Evolutionary conservation across 2,329 filamentous ascomycete genomes (phyloP).

Genomic region (Chaetothyriales sp.): DNA sequence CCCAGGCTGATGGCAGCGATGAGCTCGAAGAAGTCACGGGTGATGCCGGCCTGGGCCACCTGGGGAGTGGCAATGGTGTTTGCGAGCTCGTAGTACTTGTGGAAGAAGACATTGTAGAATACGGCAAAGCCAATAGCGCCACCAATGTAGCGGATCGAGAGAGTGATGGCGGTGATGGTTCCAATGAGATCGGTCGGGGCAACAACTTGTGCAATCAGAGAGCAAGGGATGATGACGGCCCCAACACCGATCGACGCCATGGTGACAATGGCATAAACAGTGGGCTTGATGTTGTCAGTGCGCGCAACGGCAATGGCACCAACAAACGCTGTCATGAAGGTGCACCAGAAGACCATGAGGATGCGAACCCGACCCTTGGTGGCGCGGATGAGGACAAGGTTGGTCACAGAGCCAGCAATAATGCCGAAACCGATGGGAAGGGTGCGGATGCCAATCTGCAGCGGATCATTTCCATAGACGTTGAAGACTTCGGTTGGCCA

Average conservation of each 20-base stretch:
- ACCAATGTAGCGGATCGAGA: constrained; percentile 56
- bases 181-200: constrained; percentile 57
- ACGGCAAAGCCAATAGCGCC: constrained; percentile 52
- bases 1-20: not conserved
- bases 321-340: constrained; percentile 51
- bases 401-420: constrained; percentile 46
- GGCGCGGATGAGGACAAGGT: constrained; percentile 43
- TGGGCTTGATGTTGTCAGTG: constrained; percentile 37
- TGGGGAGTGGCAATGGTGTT: constrained; percentile 39
- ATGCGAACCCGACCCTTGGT: constrained; percentile 46
- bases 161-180: constrained; percentile 53
- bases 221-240: constrained; percentile 53
- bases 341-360: constrained; percentile 45
- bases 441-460: constrained; percentile 50
- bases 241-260: constrained; percentile 52
- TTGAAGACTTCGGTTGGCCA: constrained; percentile 54
- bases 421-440: constrained; percentile 53
- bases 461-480: constrained; percentile 47
- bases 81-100: constrained; percentile 34
- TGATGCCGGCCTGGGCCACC: constrained; percentile 36
- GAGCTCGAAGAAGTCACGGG: constrained; percentile 21
- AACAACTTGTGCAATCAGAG: constrained; percentile 56
- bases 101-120: constrained; percentile 39
- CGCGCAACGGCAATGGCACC: constrained; percentile 40
- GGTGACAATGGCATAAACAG: constrained; percentile 45